phyloP scores from a whole-genome alignment of 768 basidiomycete species.

The Xerocomellus chrysenteron region DNA sequence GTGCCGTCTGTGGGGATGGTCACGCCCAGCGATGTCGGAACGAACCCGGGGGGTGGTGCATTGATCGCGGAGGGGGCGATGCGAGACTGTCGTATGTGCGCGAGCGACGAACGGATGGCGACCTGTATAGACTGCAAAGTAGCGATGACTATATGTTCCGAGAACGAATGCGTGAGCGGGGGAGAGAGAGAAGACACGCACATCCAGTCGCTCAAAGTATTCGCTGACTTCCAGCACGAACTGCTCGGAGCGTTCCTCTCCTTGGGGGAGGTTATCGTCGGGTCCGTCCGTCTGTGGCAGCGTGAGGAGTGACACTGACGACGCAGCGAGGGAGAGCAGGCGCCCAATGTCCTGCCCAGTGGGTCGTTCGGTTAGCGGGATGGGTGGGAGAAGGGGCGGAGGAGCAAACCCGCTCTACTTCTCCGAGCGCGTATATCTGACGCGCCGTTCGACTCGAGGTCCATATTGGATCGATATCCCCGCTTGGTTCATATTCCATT shows the following conservation, averaged over 20 bases:
- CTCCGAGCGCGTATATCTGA: constrained; percentile 77
- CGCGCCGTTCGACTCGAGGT: constrained; percentile 75
- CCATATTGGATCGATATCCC: constrained; percentile 76
- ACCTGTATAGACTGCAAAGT: constrained; percentile 64
- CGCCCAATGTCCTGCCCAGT: constrained; percentile 67
- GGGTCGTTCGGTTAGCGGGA: neutral
- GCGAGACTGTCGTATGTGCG: constrained; percentile 77
- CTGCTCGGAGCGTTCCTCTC: constrained; percentile 81
- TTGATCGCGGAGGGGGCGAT: constrained; percentile 88
- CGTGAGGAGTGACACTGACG: constrained; percentile 75
- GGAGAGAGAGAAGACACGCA: constrained; percentile 36
- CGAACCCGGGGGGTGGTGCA: constrained; percentile 68
- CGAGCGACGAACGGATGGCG: constrained; percentile 73
- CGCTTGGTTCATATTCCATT: constrained; percentile 12
- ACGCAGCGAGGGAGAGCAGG: constrained; percentile 71
- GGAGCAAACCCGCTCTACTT: constrained; percentile 69
- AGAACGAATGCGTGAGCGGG: neutral
- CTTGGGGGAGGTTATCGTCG: constrained; percentile 68
- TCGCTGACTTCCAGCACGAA: constrained; percentile 84
- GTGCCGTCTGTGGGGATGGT: constrained; percentile 51
- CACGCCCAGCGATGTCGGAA: constrained; percentile 78
- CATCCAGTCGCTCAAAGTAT: constrained; percentile 81
- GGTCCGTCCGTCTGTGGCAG: constrained; percentile 79
- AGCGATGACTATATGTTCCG: neutral
- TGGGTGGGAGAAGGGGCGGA: neutral